Conservation (phyloP, 2,329 filamentous ascomycete species). For the Fusarium papillatum region DNA sequence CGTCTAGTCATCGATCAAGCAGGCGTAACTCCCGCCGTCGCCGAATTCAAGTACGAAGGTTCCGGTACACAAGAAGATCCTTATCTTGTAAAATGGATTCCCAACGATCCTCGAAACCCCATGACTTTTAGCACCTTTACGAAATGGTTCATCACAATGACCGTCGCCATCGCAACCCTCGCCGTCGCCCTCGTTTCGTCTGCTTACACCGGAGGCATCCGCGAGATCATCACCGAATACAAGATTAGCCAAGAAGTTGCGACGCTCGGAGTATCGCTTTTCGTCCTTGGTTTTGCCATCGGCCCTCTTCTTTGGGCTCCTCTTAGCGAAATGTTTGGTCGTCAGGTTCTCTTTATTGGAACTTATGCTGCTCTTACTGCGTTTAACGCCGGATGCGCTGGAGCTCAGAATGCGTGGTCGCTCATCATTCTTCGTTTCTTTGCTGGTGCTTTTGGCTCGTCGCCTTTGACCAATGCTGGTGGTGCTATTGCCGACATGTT, state of each 20-base stretch:
- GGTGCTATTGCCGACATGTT: slow-evolving; percentile 86
- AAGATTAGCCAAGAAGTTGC: slow-evolving; percentile 34
- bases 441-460: slow-evolving; percentile 84
- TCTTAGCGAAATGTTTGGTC: slow-evolving; percentile 78
- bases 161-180: slow-evolving; percentile 29
- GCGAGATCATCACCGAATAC: slow-evolving; percentile 32
- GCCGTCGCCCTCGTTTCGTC: slow-evolving; percentile 36
- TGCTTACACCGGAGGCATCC: slow-evolving; percentile 33
- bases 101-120: slow-evolving; percentile 36
- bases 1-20: slow-evolving; percentile 33
- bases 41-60: slow-evolving; percentile 34
- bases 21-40: slow-evolving; percentile 34
- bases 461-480: slow-evolving; percentile 54
- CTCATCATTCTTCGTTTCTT: slow-evolving; percentile 80
- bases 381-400: slow-evolving; percentile 82
- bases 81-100: slow-evolving; percentile 36
- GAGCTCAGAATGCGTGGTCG: slow-evolving; percentile 79
- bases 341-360: slow-evolving; percentile 68
- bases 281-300: slow-evolving; percentile 62
- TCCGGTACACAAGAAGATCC: slow-evolving; percentile 35
- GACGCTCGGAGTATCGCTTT: slow-evolving; percentile 36
- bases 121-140: slow-evolving; percentile 29
- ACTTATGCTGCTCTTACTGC: slow-evolving; percentile 78
- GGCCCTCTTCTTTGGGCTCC: slow-evolving; percentile 83
- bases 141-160: slow-evolving; percentile 40